These are phyloP conservation scores for Apiospora saccharicola DNA, from an alignment of 2,329 filamentous ascomycete species.

Conservation along the genomic window DNA sequence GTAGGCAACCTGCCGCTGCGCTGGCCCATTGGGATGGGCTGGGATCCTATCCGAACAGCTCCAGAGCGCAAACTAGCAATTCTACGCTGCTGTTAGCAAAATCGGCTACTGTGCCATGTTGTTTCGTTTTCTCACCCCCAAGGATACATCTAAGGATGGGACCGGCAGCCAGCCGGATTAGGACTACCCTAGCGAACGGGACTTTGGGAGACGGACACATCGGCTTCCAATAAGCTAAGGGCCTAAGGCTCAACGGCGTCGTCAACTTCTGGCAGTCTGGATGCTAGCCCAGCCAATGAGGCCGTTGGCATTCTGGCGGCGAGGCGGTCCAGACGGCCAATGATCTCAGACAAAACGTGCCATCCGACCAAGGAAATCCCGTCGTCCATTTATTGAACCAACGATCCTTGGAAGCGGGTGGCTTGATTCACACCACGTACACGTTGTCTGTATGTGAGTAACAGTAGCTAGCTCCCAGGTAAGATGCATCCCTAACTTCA, in stretches of 20 bases:
- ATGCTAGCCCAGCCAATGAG: neutral
- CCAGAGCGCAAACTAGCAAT: neutral
- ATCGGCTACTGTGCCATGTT: neutral
- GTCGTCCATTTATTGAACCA: neutral
- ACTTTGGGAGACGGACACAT: slow-evolving; percentile 8
- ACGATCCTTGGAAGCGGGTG: neutral
- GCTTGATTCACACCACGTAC: slow-evolving; percentile 1
- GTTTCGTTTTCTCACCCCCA: neutral
- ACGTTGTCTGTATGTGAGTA: neutral
- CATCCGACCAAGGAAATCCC: slow-evolving; percentile 4
- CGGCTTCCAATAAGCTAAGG: neutral
- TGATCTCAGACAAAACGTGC: slow-evolving; percentile 10
- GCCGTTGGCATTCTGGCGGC: neutral
- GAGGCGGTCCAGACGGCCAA: slow-evolving; percentile 9
- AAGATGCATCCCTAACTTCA: neutral
- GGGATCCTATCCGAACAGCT: neutral
- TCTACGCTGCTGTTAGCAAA: neutral
- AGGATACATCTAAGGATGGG: neutral
- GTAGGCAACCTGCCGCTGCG: neutral
- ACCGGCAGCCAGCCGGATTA: neutral
- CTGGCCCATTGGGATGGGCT: neutral
- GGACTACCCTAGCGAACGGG: slow-evolving; percentile 7
- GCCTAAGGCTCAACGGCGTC: slow-evolving; percentile 7
- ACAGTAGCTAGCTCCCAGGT: neutral
- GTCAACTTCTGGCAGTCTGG: neutral